These are phyloP conservation scores for Pezicula radicicola DNA, from an alignment of 2,329 filamentous ascomycete genomes.

Conservation along the genomic window DNA sequence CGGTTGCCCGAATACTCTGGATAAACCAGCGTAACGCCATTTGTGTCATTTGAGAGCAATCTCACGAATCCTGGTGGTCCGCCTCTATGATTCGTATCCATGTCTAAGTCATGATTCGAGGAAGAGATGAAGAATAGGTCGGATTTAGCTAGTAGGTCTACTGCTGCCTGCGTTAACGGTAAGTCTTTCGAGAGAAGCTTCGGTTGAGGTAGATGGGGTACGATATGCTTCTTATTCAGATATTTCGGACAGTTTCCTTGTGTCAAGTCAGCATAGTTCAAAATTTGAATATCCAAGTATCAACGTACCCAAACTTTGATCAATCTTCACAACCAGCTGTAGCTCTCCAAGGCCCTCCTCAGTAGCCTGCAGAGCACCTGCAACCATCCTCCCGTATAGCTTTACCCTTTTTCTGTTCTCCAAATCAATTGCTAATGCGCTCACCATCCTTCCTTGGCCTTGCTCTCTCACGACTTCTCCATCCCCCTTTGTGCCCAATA, in stretches of 20 bases:
- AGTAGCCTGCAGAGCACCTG: constrained; percentile 48
- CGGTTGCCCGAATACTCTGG: constrained; percentile 83
- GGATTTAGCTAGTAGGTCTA: constrained; percentile 54
- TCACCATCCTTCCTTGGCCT: constrained; percentile 49
- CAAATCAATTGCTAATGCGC: constrained; percentile 61
- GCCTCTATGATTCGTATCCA: constrained; percentile 84
- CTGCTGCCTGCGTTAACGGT: constrained; percentile 24
- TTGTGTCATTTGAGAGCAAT: constrained; percentile 53
- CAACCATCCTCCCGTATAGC: constrained; percentile 66
- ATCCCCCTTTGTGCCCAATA: constrained; percentile 51
- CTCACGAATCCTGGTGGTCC: constrained; percentile 73
- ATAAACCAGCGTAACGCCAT: constrained; percentile 54
- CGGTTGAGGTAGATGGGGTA: constrained; percentile 50
- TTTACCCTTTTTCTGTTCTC: constrained; percentile 71
- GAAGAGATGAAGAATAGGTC: constrained; percentile 81
- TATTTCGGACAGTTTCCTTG: constrained; percentile 84
- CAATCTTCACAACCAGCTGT: constrained; percentile 65
- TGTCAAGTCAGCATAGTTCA: constrained; percentile 3
- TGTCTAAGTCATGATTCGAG: constrained; percentile 55
- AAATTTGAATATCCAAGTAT: constrained; percentile 3
- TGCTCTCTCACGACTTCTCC: constrained; percentile 32
- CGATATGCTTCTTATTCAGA: constrained; percentile 69
- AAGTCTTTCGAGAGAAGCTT: constrained; percentile 43
- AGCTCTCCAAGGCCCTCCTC: constrained; percentile 25
- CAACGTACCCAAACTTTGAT: constrained; percentile 59